Conservation (phyloP, 2,329 filamentous ascomycete genomes). For the Zarea fungicola region DNA sequence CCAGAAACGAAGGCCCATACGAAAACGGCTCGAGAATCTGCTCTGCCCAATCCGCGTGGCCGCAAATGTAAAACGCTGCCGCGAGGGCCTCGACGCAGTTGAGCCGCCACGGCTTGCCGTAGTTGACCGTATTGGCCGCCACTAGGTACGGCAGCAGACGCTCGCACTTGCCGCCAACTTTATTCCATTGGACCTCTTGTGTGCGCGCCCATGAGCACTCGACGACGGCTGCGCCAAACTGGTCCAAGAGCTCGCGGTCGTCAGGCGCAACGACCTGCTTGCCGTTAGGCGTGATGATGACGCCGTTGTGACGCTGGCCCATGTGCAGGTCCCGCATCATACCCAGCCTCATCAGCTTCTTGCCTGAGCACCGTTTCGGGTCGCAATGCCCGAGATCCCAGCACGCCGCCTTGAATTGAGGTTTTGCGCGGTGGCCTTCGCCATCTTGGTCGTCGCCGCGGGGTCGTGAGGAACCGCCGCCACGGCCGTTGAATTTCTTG, state of each 20-base stretch:
- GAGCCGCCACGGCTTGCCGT: conserved; percentile 88
- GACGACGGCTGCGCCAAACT: conserved; percentile 89
- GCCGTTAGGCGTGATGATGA: conserved; percentile 93
- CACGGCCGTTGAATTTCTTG: conserved; percentile 61
- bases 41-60: conserved; percentile 84
- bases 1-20: conserved; percentile 81
- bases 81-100: conserved; percentile 96
- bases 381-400: conserved; percentile 99
- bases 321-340: conserved; percentile 90
- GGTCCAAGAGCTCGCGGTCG: conserved; percentile 74
- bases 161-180: conserved; percentile 91
- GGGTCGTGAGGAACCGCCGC: conserved; percentile 51
- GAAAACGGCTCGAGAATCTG: conserved; percentile 78
- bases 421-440: conserved; percentile 34
- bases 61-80: conserved; percentile 89
- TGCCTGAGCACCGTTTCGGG: conserved; percentile 92
- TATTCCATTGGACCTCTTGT: conserved; percentile 81
- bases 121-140: conserved; percentile 95
- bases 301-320: conserved; percentile 84
- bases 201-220: conserved; percentile 96
- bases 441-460: conserved; percentile 38
- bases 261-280: conserved; percentile 79
- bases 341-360: conserved; percentile 85
- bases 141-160: conserved; percentile 89
- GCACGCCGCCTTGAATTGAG: conserved; percentile 82